Evolutionary conservation across 345 rosid genomes (phyloP), one percentile per base, ranked within the genome.

Genomic region (Rhodamnia rubescens): DNA sequence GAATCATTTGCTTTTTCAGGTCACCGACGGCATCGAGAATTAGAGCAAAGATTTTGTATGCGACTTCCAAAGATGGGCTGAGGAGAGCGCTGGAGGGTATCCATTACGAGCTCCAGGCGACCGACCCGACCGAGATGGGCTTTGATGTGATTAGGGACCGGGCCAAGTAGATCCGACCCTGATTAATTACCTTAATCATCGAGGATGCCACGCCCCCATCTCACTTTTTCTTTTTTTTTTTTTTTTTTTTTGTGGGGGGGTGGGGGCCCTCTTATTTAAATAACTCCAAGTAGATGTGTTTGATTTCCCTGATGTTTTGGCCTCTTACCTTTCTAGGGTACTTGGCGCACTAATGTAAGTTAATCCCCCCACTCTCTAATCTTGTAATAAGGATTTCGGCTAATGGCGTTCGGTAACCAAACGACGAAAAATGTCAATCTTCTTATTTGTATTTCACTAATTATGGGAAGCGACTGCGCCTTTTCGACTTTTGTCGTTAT

Each of bases 71-170:
- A 64, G 94, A 83, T 83, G 99, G 97, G 32, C 85, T 97, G 84
- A 93, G 98, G 88, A 93, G 98, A 88, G 98, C 92, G 52, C 90
- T 97, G 22, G 99, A 97, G 42, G 99, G 99, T 15, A 91, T 97
- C 88, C 96, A 93, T 86, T 97, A 97, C 87, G 98, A 97, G 86
- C 90, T 97, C 40, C 99, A 97, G 87, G 99, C 99, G 53, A 97
- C 99, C 9, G 99, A 97, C 87, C 95, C 96, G 11, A 90, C 98
- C 1, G 99, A 95, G 93, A 97, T 97, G 99, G 99, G 97, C 14
- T 92, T 97, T 80, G 98, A 97, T 91, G 89, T 97, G 82, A 97
- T 97, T 47, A 88, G 74, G 87, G 98, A 93, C 83, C 90, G 95
- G 83, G 98, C 99, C 78, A 94, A 94, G 53, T 97, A 88, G 86